Evolutionary conservation across 805 yeast genomes (phyloP), one percentile per base, ranked within the genome.

Genomic region (Diddensiella santjacobensis): DNA sequence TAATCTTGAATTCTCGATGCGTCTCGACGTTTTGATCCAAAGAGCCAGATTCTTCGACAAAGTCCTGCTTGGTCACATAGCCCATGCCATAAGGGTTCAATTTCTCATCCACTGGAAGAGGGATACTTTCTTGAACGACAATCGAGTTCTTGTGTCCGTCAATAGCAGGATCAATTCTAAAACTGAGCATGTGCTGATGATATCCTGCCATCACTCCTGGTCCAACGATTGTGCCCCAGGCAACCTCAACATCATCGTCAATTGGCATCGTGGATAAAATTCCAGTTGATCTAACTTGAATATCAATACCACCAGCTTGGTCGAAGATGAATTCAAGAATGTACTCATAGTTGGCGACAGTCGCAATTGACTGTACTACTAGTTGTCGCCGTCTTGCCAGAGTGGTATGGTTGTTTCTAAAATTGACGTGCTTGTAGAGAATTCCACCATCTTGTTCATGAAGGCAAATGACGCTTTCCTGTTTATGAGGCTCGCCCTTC

Each of bases 361-460:
- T 85, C 71, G 85, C 85, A 63, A 85, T 83, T 69, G 85, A 91
- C 20, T 90, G 84, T 48, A 86, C 71, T 50, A 84, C 75, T 66
- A 85, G 75, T 66, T 77, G 81, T 58, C 84, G 81, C 44, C 88
- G 84, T 71, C 95, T 78, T 44, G 88, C 81, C 52, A 80, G 84
- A 47, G 91, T 85, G 53, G 79, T 80, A 68, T 83, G 84, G 62
- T 75, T 79, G 66, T 85, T 91, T 73, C 93, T 79, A 72, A 83
- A 85, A 69, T 85, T 91, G 49, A 91, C 83, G 69, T 85, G 93
- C 72, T 85, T 85, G 75, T 73, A 84, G 56, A 85, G 70, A 55
- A 85, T 67, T 29, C 93, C 91, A 60, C 84, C 89, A 62, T 86
- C 93, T 67, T 85, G 91, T 71, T 85, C 93, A 65, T 86, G 93